A percentile compares a stretch with the other conserved stretches of the same genome.
These are phyloP conservation scores for Allium cepa DNA, from an alignment of 106 monocot genomes.

Conservation along the genomic window DNA sequence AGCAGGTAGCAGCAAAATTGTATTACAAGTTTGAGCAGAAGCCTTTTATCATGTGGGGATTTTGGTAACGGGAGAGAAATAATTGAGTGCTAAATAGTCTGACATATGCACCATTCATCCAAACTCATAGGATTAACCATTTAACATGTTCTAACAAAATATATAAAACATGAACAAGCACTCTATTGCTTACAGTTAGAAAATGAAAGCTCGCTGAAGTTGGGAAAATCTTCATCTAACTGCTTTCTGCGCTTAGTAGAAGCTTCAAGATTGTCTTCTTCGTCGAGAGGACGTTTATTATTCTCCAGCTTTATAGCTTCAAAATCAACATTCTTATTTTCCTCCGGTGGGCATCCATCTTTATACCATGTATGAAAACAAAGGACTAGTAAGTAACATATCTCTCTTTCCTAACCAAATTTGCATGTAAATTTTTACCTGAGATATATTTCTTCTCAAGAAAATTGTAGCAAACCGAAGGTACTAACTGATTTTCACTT, in stretches of 20 bases:
- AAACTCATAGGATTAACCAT: no score
- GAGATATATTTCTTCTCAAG: not conserved
- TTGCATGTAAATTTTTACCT: constrained; percentile 1
- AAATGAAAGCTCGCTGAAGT: no score
- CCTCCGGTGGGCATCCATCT: constrained; percentile 1
- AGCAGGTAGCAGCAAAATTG: no score
- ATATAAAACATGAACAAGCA: no score
- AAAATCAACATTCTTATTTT: not conserved
- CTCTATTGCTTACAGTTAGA: no score
- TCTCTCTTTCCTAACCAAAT: not conserved
- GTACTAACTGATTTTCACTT: not conserved
- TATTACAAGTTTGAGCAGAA: no score
- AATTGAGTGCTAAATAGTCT: no score
- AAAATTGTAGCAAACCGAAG: not conserved
- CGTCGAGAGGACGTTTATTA: constrained; percentile 2
- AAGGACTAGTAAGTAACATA: not conserved
- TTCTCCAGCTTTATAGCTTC: not conserved
- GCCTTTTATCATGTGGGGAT: no score
- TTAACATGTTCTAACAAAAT: no score
- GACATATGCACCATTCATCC: no score
- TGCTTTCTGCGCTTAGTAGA: constrained; percentile 5
- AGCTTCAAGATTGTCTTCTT: not conserved
- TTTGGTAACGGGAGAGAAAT: no score
- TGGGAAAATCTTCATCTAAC: constrained; percentile 1
- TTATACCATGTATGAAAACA: constrained; percentile 1